phyloP scores from a whole-genome alignment of 148 eudicot genomes.

The Camellia lanceoleosa region DNA sequence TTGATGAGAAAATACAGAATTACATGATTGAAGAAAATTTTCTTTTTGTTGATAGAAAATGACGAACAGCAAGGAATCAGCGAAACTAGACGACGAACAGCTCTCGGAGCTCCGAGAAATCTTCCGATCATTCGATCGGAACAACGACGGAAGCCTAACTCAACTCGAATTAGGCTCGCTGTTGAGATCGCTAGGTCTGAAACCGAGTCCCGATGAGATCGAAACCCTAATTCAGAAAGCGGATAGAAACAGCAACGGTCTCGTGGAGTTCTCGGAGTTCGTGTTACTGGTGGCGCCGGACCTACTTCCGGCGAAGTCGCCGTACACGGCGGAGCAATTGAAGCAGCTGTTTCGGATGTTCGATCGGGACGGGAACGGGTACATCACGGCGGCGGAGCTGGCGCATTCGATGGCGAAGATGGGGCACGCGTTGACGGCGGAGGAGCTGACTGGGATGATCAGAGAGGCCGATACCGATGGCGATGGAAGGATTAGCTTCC shows the following conservation, averaged over 20 bases:
- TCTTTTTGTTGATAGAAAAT: background rate
- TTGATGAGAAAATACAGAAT: no score
- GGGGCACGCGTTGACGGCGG: constrained; percentile 62
- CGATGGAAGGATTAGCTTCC: constrained; percentile 59
- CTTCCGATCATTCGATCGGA: constrained; percentile 66
- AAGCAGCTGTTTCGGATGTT: constrained; percentile 53
- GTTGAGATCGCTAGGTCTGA: constrained; percentile 50
- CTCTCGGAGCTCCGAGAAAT: constrained; percentile 54
- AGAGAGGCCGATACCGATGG: constrained; percentile 66
- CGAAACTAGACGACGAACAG: constrained; percentile 54
- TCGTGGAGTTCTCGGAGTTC: constrained; percentile 64
- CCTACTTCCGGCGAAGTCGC: constrained; percentile 49
- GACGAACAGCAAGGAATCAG: constrained; percentile 25
- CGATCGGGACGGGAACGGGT: constrained; percentile 64
- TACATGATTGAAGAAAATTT: no score
- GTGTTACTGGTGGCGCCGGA: constrained; percentile 60
- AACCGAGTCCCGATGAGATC: constrained; percentile 55
- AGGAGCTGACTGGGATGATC: constrained; percentile 72
- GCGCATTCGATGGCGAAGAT: constrained; percentile 70
- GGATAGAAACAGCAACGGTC: constrained; percentile 57
- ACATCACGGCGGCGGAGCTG: constrained; percentile 61
- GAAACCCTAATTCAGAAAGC: constrained; percentile 51
- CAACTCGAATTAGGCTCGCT: constrained; percentile 64
- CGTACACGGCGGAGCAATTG: constrained; percentile 61
- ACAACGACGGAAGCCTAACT: constrained; percentile 65